Evolutionary conservation across 306 rosid genomes (phyloP).

Genomic region (Begonia masoniana): DNA sequence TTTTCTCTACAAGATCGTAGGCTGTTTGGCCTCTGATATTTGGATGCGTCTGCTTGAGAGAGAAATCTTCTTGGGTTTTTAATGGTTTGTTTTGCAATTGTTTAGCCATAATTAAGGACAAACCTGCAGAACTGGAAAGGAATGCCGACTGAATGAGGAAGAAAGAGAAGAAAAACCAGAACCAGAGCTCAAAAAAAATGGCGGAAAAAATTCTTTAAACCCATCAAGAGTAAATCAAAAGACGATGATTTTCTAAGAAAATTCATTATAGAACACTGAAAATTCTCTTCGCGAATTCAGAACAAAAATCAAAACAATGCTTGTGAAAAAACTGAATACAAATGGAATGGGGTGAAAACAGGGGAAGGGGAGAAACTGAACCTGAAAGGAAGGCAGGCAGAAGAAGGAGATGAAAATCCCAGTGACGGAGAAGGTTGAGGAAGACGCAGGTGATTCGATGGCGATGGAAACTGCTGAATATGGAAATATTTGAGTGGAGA

Average conservation of each 20-base stretch:
- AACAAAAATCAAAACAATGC: not conserved
- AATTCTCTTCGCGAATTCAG: too few species aligned
- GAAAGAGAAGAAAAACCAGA: not conserved
- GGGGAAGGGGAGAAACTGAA: not conserved
- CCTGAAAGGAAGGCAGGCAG: not conserved
- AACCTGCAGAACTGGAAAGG: not conserved
- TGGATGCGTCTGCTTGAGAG: slow-evolving; percentile 18
- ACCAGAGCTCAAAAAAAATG: not conserved
- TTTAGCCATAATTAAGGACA: slow-evolving; percentile 8
- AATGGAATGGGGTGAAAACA: not conserved
- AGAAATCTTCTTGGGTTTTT: slow-evolving; percentile 19
- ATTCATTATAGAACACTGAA: too few species aligned
- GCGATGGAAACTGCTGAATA: not conserved
- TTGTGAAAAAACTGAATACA: not conserved
- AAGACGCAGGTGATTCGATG: not conserved
- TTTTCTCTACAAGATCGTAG: slow-evolving; percentile 31
- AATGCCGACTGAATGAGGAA: not conserved
- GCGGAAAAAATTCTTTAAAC: too few species aligned
- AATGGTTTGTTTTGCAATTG: slow-evolving; percentile 11
- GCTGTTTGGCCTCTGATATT: slow-evolving; percentile 16
- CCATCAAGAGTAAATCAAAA: too few species aligned
- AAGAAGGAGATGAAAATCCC: not conserved
- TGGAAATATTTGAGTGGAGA: not conserved
- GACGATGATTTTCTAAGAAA: too few species aligned
- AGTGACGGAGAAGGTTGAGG: not conserved